A percentile compares a stretch with the other conserved stretches of the same genome.
These are phyloP conservation scores for Alternaria postmessia DNA, from an alignment of 2,329 filamentous ascomycete genomes.

Conservation along the genomic window DNA sequence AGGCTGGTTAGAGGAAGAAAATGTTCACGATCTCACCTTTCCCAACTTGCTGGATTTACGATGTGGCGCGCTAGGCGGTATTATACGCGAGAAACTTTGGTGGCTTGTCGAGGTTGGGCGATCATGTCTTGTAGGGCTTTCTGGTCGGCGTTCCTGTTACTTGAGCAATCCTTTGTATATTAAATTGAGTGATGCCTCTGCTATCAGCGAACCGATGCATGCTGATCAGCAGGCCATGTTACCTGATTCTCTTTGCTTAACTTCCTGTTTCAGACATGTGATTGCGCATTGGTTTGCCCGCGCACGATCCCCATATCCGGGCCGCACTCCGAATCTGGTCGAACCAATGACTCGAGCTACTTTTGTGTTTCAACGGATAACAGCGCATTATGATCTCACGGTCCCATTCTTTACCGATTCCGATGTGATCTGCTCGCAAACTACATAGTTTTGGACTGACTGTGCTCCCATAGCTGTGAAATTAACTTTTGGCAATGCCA, in stretches of 20 bases:
- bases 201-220: background rate
- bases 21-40: background rate
- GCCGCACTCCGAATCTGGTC: background rate
- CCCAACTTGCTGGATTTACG: background rate
- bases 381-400: background rate
- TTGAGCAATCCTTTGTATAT: background rate
- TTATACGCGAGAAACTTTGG: background rate
- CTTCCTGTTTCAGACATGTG: background rate
- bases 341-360: background rate
- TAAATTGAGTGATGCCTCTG: background rate
- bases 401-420: background rate
- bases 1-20: background rate
- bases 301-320: background rate
- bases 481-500: conserved; percentile 8
- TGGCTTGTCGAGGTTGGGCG: background rate
- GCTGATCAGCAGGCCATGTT: background rate
- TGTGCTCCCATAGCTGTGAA: background rate
- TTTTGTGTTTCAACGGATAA: background rate
- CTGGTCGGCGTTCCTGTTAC: background rate
- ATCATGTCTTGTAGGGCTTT: background rate
- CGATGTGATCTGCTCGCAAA: conserved; percentile 7
- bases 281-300: background rate
- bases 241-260: background rate
- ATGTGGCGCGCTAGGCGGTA: background rate
- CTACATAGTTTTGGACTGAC: background rate